These are phyloP conservation scores for Fomitopsis betulina DNA, from an alignment of 1,284 basidiomycete genomes.

Conservation along the genomic window DNA sequence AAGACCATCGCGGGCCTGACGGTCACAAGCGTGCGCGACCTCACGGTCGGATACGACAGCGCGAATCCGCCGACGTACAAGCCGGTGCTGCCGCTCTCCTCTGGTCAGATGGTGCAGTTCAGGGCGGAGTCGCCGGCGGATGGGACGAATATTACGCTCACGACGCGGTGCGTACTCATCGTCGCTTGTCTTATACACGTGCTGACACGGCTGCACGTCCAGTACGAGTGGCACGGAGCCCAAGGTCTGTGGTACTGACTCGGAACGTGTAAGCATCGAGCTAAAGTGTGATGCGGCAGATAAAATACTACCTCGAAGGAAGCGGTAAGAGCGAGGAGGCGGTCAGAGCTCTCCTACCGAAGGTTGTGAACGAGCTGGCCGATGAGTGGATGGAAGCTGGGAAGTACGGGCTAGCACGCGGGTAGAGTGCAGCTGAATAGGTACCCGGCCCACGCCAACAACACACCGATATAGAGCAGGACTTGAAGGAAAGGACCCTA, in stretches of 20 bases:
- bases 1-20: constrained; percentile 51
- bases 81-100: constrained; percentile 66
- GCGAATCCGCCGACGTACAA: constrained; percentile 59
- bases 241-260: constrained; percentile 45
- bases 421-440: constrained; percentile 23
- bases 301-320: constrained; percentile 83
- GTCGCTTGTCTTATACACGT: too few species aligned
- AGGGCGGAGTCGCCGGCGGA: constrained; percentile 42
- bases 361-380: constrained; percentile 54
- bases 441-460: too few species aligned
- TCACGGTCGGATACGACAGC: constrained; percentile 74
- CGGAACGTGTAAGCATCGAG: not conserved
- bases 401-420: constrained; percentile 47
- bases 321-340: constrained; percentile 43
- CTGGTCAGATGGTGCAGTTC: constrained; percentile 84
- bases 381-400: constrained; percentile 65
- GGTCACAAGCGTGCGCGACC: constrained; percentile 63
- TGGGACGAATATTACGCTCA: constrained; percentile 54
- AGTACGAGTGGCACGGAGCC: constrained; percentile 88
- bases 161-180: constrained; percentile 46
- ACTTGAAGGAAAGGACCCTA: too few species aligned
- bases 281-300: constrained; percentile 34
- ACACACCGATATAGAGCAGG: too few species aligned
- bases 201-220: not conserved
- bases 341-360: constrained; percentile 44